Conservation (phyloP, 352 stramenopile genomes). For the Globisporangium barbulae region DNA sequence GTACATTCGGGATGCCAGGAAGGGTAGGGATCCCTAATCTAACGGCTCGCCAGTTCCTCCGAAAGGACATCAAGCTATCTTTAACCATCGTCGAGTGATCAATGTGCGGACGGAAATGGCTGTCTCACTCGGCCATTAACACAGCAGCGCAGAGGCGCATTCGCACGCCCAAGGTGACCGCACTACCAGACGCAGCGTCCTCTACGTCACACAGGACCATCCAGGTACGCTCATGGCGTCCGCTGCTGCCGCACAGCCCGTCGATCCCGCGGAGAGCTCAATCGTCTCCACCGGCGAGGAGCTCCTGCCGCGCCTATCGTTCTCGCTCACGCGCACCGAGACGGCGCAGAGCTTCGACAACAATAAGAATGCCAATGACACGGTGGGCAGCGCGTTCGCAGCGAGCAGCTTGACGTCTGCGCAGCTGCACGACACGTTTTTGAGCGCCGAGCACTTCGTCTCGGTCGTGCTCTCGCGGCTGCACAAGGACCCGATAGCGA, state of each 20-base stretch:
- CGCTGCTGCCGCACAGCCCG: not conserved
- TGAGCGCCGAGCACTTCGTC: constrained; percentile 50
- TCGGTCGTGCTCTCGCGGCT: constrained; percentile 53
- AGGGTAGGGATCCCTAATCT: too few species aligned
- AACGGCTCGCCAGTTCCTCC: too few species aligned
- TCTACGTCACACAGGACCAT: not conserved
- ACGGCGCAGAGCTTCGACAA: not conserved
- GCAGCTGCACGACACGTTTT: constrained; percentile 18
- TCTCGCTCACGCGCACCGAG: constrained; percentile 14
- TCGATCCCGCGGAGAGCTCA: not conserved
- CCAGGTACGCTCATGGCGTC: not conserved
- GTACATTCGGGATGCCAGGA: too few species aligned
- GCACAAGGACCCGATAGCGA: constrained; percentile 39
- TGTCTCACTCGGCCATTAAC: too few species aligned
- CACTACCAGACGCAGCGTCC: not conserved
- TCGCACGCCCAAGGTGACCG: not conserved
- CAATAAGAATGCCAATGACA: not conserved
- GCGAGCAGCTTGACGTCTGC: constrained; percentile 1
- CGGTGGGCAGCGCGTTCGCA: not conserved
- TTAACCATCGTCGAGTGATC: constrained; percentile 3
- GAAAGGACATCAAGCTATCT: constrained; percentile 3
- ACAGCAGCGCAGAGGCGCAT: not conserved
- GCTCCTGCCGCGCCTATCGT: constrained; percentile 7
- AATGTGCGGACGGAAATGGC: constrained; percentile 7
- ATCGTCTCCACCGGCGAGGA: not conserved